Evolutionary conservation across 768 basidiomycete species (phyloP).

Genomic region (Auricularia sp.): DNA sequence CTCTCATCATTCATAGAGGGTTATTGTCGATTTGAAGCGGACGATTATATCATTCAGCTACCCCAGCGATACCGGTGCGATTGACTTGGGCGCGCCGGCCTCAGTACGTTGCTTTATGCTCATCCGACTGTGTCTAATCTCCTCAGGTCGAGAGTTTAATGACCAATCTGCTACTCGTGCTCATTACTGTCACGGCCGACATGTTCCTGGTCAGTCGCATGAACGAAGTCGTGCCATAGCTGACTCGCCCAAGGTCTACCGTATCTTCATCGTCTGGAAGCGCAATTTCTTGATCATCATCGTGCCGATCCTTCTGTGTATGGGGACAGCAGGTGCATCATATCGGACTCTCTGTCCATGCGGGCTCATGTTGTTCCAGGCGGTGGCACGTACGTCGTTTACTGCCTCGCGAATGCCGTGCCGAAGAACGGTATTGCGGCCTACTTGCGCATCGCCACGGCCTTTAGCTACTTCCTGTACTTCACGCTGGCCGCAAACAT

Average conservation of each 20-base stretch:
- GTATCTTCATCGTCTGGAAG: slow-evolving; percentile 28
- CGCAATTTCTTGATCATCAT: slow-evolving; percentile 22
- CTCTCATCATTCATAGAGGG: not conserved
- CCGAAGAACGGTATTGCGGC: slow-evolving; percentile 1
- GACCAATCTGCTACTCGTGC: not conserved
- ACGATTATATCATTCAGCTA: not conserved
- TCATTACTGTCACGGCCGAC: slow-evolving; percentile 1
- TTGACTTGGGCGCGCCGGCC: not conserved
- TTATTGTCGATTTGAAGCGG: not conserved
- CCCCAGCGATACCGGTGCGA: not conserved
- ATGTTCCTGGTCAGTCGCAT: not conserved
- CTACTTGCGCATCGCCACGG: not conserved
- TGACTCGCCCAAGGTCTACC: slow-evolving; percentile 17
- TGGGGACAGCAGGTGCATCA: slow-evolving; percentile 21
- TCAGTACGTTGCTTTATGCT: not conserved
- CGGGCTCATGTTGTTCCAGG: not conserved
- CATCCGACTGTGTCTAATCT: not conserved
- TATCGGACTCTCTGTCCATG: not conserved
- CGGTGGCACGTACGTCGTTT: not conserved
- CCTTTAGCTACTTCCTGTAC: not conserved
- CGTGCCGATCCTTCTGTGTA: slow-evolving; percentile 21
- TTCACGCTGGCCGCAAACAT: not conserved
- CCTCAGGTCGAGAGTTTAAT: not conserved
- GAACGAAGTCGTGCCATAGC: not conserved
- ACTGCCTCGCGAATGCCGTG: not conserved